These are phyloP conservation scores for Umbelopsis sp. DNA, from an alignment of 192 early-diverging fungal species.

Conservation along the genomic window DNA sequence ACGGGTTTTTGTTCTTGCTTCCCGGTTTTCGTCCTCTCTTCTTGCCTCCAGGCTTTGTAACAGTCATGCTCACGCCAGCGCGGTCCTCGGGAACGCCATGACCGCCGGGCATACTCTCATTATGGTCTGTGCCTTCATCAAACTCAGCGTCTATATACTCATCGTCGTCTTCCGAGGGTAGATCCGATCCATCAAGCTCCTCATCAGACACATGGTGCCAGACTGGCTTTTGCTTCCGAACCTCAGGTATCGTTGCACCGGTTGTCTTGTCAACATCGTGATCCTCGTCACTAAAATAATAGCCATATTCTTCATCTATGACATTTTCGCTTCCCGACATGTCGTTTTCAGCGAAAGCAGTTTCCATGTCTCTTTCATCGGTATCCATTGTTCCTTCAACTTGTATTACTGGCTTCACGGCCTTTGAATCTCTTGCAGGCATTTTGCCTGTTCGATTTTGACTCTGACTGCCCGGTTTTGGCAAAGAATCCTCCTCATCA, in stretches of 20 bases:
- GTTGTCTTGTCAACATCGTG: background rate
- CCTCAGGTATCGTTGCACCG: background rate
- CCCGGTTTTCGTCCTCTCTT: background rate
- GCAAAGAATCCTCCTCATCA: background rate
- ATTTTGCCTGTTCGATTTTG: background rate
- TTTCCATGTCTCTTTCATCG: background rate
- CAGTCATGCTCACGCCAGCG: too few species aligned
- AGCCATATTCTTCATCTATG: background rate
- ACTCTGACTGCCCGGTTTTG: background rate
- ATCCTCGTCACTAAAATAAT: slow-evolving; percentile 7
- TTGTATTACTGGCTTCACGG: background rate
- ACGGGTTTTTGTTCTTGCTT: background rate
- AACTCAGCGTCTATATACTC: background rate
- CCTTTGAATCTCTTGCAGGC: background rate
- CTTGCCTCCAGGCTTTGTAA: background rate
- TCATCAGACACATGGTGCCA: background rate
- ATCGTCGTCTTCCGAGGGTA: background rate
- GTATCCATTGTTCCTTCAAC: background rate
- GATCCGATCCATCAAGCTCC: too few species aligned
- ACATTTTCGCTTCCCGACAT: background rate
- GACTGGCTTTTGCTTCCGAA: slow-evolving; percentile 3
- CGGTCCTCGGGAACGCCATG: background rate
- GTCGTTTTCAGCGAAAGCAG: background rate
- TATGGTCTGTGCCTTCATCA: background rate
- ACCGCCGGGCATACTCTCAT: background rate